Percentiles rank a stretch among this genome's conserved stretches.
These are phyloP conservation scores for Podila verticillata DNA, from an alignment of 192 early-diverging fungal genomes.

Conservation along the genomic window DNA sequence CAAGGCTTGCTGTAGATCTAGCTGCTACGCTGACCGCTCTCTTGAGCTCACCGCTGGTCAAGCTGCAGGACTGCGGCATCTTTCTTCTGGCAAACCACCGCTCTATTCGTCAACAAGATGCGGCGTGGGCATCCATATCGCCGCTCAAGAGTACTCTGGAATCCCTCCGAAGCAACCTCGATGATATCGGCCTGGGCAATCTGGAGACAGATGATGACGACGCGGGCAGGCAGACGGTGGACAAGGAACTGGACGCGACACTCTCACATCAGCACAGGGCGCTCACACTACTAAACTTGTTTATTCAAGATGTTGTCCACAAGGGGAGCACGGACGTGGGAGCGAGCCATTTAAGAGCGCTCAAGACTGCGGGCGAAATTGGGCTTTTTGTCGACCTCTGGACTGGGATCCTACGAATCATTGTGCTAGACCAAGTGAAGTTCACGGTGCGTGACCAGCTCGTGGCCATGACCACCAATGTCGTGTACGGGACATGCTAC, in stretches of 20 bases:
- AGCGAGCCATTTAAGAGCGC: not conserved
- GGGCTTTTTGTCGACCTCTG: slow-evolving; percentile 17
- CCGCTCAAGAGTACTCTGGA: slow-evolving; percentile 13
- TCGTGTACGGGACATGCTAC: slow-evolving; percentile 38
- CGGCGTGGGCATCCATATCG: slow-evolving; percentile 5
- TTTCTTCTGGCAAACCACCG: slow-evolving; percentile 23
- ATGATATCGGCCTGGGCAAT: not conserved
- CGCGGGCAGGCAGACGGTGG: not conserved
- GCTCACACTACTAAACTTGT: slow-evolving; percentile 14
- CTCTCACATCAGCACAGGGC: slow-evolving; percentile 14
- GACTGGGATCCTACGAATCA: slow-evolving; percentile 9
- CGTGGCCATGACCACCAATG: slow-evolving; percentile 3
- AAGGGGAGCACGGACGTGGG: not conserved
- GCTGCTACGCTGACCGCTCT: slow-evolving; percentile 1
- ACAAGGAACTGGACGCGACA: slow-evolving; percentile 3
- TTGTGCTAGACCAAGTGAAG: not conserved
- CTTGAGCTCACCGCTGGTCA: slow-evolving; percentile 20
- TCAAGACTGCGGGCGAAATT: slow-evolving; percentile 1
- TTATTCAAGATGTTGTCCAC: slow-evolving; percentile 10
- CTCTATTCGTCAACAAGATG: slow-evolving; percentile 2
- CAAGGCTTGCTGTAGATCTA: not conserved
- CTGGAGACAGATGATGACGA: not conserved
- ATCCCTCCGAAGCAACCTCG: slow-evolving; percentile 3
- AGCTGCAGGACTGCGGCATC: slow-evolving; percentile 40
- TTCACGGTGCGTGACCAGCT: slow-evolving; percentile 9